Conservation (phyloP, 768 basidiomycete species). For the Collybia sordida region DNA sequence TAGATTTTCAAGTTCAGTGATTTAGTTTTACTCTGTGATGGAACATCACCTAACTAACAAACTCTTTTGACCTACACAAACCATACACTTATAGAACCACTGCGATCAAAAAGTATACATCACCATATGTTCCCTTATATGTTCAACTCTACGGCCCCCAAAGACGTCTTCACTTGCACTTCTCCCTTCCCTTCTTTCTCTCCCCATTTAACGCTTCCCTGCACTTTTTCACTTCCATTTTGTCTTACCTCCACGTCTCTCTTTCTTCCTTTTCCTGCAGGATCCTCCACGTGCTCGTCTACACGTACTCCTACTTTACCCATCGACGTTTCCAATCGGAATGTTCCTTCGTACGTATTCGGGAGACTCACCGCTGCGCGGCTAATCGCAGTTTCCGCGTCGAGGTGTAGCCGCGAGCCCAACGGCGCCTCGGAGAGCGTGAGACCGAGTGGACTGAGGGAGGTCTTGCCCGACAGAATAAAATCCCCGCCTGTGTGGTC, state of each 20-base stretch:
- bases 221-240: no score
- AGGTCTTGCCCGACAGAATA: slow-evolving; percentile 10
- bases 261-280: slow-evolving; percentile 14
- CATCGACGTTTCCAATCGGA: slow-evolving; percentile 9
- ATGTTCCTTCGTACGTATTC: slow-evolving; percentile 18
- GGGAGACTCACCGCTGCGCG: slow-evolving; percentile 12
- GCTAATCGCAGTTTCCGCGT: slow-evolving; percentile 14
- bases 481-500: slow-evolving; percentile 11
- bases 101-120: no score
- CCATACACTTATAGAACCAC: no score
- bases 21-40: no score
- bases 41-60: no score
- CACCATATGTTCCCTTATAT: no score
- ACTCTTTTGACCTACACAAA: no score
- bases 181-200: neutral
- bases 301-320: neutral
- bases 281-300: slow-evolving; percentile 13
- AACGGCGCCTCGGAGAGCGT: slow-evolving; percentile 13
- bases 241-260: slow-evolving; percentile 5
- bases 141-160: no score
- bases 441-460: slow-evolving; percentile 9
- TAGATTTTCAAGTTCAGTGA: no score
- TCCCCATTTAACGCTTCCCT: slow-evolving; percentile 12
- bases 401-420: slow-evolving; percentile 12
- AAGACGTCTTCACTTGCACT: neutral